Conservation (phyloP, 257 asterid genomes). For the Thymus mandschuricus region DNA sequence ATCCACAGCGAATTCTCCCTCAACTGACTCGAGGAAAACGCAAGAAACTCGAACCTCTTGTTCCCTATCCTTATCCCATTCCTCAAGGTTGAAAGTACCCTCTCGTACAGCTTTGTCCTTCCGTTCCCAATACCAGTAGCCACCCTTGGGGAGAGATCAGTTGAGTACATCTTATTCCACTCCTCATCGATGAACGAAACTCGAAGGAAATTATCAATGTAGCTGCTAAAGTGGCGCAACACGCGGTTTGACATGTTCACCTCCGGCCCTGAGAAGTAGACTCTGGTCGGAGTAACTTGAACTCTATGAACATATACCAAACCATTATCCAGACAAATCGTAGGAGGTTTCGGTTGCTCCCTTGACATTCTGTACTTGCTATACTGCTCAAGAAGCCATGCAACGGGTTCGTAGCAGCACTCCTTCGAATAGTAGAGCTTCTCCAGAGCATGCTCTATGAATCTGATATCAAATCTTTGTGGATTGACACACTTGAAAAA, state of each 20-base stretch:
- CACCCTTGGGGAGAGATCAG: conserved; percentile 55
- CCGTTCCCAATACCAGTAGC: conserved; percentile 3
- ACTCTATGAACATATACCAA: conserved; percentile 81
- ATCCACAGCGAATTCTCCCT: conserved; percentile 89
- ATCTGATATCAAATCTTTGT: conserved; percentile 19
- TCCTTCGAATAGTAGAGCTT: conserved; percentile 58
- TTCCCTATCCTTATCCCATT: conserved; percentile 75
- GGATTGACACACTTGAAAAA: conserved; percentile 69
- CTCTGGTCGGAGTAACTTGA: conserved; percentile 83
- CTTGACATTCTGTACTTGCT: conserved; percentile 36
- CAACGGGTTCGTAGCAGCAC: conserved; percentile 82
- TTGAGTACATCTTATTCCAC: conserved; percentile 69
- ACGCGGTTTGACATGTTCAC: conserved; percentile 85
- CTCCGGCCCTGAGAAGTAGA: conserved; percentile 84
- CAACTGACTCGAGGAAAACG: conserved; percentile 91
- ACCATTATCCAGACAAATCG: conserved; percentile 65
- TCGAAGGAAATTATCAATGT: conserved; percentile 78
- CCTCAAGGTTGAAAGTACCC: conserved; percentile 63
- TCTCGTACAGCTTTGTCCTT: conserved; percentile 60
- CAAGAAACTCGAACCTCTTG: conserved; percentile 79
- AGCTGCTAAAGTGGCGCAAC: conserved; percentile 51
- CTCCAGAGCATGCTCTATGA: conserved; percentile 75
- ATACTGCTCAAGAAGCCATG: conserved; percentile 68
- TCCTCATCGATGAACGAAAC: conserved; percentile 94
- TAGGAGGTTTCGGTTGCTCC: conserved; percentile 64